Evolutionary conservation across 139 green algal genomes (phyloP).

Genomic region (Monoraphidium neglectum): DNA sequence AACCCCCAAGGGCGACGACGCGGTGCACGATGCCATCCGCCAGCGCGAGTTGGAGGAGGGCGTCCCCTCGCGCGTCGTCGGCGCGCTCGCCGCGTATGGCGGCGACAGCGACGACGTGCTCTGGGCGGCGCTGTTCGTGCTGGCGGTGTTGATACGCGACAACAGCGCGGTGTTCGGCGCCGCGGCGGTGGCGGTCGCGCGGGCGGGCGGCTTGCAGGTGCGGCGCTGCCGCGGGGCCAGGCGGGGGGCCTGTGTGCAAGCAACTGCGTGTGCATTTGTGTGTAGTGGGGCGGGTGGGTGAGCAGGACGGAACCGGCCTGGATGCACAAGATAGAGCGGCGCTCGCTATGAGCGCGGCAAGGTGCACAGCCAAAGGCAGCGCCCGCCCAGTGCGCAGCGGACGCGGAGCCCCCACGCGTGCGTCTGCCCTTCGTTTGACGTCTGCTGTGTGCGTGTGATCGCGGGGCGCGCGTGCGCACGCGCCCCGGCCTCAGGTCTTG

Average conservation of each 20-base stretch:
- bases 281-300: too few relatives aligned
- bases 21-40: constrained; percentile 54
- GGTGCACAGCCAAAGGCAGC: too few relatives aligned
- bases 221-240: background rate
- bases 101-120: constrained; percentile 54
- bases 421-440: too few relatives aligned
- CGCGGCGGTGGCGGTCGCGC: constrained; percentile 25
- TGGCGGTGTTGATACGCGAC: constrained; percentile 59
- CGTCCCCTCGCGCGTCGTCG: constrained; percentile 17
- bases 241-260: too few relatives aligned
- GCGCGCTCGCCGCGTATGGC: constrained; percentile 31
- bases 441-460: too few relatives aligned
- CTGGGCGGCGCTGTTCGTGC: constrained; percentile 54
- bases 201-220: constrained; percentile 29
- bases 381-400: too few relatives aligned
- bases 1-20: constrained; percentile 48
- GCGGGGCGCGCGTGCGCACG: too few relatives aligned
- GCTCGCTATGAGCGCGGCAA: too few relatives aligned
- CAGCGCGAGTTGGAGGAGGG: constrained; percentile 29
- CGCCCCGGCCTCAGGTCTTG: constrained; percentile 33
- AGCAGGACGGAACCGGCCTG: too few relatives aligned
- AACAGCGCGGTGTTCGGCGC: constrained; percentile 27
- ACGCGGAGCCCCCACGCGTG: too few relatives aligned
- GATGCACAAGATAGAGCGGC: too few relatives aligned
- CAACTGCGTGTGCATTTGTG: too few relatives aligned